Conservation (phyloP, 768 basidiomycete species). For the Tricholoma matsutake region DNA sequence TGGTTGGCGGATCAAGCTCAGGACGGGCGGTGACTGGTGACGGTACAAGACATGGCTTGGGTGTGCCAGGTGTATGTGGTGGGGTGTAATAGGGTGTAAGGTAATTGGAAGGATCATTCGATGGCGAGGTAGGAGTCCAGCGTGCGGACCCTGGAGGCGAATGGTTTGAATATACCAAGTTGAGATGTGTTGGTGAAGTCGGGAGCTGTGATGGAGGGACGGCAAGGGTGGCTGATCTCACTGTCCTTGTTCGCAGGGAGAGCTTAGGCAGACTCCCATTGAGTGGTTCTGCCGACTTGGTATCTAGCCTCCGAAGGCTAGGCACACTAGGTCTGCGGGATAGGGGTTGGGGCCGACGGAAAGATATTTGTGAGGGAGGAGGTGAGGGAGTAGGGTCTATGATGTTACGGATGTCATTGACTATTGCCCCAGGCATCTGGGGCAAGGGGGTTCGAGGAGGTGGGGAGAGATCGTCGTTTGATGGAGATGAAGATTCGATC, state of each 20-base stretch:
- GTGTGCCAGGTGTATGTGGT: constrained; percentile 51
- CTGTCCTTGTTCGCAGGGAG: constrained; percentile 56
- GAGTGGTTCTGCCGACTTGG: constrained; percentile 52
- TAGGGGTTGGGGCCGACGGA: constrained; percentile 49
- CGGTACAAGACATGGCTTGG: constrained; percentile 41
- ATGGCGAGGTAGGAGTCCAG: constrained; percentile 36
- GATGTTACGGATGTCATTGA: constrained; percentile 21
- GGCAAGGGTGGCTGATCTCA: constrained; percentile 55
- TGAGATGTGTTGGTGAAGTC: constrained; percentile 59
- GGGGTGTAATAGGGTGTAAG: constrained; percentile 52
- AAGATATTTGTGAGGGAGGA: constrained; percentile 60
- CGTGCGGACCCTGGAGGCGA: constrained; percentile 54
- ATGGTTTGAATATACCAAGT: constrained; percentile 55
- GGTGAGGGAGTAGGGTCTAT: constrained; percentile 57
- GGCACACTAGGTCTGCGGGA: constrained; percentile 61
- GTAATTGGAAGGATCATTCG: constrained; percentile 34
- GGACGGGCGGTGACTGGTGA: constrained; percentile 67
- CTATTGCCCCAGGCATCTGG: constrained; percentile 49
- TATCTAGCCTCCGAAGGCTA: constrained; percentile 59
- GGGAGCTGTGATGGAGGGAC: constrained; percentile 46
- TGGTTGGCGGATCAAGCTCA: constrained; percentile 56
- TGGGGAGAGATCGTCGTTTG: constrained; percentile 33
- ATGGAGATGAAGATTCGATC: constrained; percentile 47
- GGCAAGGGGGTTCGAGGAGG: constrained; percentile 50
- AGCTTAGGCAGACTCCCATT: constrained; percentile 52